Evolutionary conservation across 306 rosid genomes (phyloP), one percentile per base, ranked within the genome.

Genomic region (Cercis canadensis): DNA sequence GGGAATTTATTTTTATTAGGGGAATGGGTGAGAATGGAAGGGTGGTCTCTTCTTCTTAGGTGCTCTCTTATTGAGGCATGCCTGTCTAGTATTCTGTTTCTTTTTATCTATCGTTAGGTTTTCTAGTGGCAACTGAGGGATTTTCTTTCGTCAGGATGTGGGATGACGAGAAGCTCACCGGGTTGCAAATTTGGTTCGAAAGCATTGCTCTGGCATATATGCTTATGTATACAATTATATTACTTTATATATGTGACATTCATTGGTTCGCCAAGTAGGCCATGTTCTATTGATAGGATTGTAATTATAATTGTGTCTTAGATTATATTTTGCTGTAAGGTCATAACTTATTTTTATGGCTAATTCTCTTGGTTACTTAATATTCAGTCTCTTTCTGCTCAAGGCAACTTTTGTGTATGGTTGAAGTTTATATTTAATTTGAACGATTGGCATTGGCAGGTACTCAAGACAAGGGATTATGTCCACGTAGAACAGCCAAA

Each of bases 391-490:
- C 13, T 74, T 36, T 36, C 67, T 61, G 62, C n/a, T 43, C 53
- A 43, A 6, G 12, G 31, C 12, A n/a, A 64, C 69, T 65, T 18
- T 10, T 49, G 36, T 65, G 33, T 55, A n/a, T 72, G 56, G 41
- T 62, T 51, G 5, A 11, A 46, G 44, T 69, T 6, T 37, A 1
- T 5, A 37, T 37, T 52, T 41, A 41, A 62, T 70, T 57, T 58
- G 11, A 49, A 49, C 52, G 29, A 53, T 80, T 24, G 53, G 66
- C 90, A 66, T 84, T 69, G 53, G 66, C 90, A 95, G 99, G 97
- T 95, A 78, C 99, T 95, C 37, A 92, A 92, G 96, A 92, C 99
- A 31, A 87, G 80, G 88, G 99, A 95, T 81, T 92, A 92, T 80
- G 68, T 95, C 78, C 85, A 92, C 54, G 97, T 89, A 75, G 99